Percentiles rank a stretch among this genome's conserved stretches.
These are phyloP conservation scores for Nothophytophthora sp. DNA, from an alignment of 352 stramenopile species.

Conservation along the genomic window DNA sequence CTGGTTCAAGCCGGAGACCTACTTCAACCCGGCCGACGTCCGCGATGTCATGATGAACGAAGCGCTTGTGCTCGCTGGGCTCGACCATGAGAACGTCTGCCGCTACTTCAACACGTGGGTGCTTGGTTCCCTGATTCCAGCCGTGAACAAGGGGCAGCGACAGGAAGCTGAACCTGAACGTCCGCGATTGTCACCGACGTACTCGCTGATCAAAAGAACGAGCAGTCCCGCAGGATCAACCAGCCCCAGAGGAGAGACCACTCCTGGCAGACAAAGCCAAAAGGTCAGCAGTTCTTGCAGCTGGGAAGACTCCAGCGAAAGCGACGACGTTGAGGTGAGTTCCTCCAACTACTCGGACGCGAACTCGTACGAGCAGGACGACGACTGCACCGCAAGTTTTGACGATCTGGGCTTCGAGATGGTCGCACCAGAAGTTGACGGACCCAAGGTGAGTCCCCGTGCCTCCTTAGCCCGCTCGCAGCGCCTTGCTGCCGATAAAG, in stretches of 20 bases:
- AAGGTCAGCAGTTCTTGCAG: background rate
- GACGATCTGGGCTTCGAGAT: slow-evolving; percentile 67
- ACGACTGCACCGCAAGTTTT: slow-evolving; percentile 33
- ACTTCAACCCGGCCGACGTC: slow-evolving; percentile 74
- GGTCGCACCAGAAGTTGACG: slow-evolving; percentile 16
- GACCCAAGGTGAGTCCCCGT: slow-evolving; percentile 15
- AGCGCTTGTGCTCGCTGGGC: slow-evolving; percentile 88
- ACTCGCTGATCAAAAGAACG: slow-evolving; percentile 18
- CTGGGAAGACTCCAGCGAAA: slow-evolving; percentile 4
- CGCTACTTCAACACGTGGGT: slow-evolving; percentile 91
- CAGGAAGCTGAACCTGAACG: slow-evolving; percentile 25
- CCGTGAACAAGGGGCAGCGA: slow-evolving; percentile 33
- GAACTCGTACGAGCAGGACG: slow-evolving; percentile 25
- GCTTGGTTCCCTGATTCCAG: slow-evolving; percentile 60
- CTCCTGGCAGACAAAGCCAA: background rate
- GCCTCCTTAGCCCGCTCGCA: slow-evolving; percentile 18
- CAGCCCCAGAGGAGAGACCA: slow-evolving; percentile 6
- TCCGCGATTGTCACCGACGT: slow-evolving; percentile 15
- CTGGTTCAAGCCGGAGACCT: slow-evolving; percentile 82
- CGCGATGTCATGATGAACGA: slow-evolving; percentile 94
- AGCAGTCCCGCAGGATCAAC: slow-evolving; percentile 19
- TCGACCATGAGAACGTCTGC: slow-evolving; percentile 96
- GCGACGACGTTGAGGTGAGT: slow-evolving; percentile 29
- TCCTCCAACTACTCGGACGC: slow-evolving; percentile 23
- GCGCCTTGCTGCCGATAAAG: slow-evolving; percentile 1